Evolutionary conservation across 1,284 basidiomycete genomes (phyloP).

Genomic region (Porogramme epimiltina): DNA sequence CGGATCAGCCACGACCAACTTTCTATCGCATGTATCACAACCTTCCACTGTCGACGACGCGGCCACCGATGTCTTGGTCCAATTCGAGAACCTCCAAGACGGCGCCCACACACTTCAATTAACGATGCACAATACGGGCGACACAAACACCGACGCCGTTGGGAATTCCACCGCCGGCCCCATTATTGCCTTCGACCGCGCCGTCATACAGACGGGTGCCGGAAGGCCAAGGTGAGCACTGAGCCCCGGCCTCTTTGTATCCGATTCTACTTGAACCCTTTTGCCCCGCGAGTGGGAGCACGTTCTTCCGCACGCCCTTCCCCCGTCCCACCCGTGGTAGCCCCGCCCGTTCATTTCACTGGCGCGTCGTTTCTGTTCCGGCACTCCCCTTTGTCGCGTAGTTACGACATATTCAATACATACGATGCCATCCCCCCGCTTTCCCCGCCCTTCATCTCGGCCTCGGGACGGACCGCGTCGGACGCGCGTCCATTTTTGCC

Average conservation of each 20-base stretch:
- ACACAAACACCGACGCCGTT: conserved; percentile 3
- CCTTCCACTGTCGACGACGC: conserved; percentile 22
- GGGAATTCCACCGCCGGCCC: conserved; percentile 13
- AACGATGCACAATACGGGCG: conserved; percentile 28
- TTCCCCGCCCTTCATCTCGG: neutral
- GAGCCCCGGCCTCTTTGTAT: conserved; percentile 2
- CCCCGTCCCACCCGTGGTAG: neutral
- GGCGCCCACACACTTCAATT: conserved; percentile 31
- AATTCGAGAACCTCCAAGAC: conserved; percentile 31
- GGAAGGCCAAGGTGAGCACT: conserved; percentile 18
- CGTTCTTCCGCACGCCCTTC: neutral
- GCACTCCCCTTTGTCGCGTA: conserved; percentile 2
- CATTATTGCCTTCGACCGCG: conserved; percentile 28
- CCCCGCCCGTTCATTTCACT: no score
- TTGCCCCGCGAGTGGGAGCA: neutral
- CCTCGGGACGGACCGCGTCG: no score
- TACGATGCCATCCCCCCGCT: neutral
- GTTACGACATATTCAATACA: conserved; percentile 3
- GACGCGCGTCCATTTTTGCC: neutral
- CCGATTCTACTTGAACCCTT: neutral
- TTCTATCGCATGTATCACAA: conserved; percentile 20
- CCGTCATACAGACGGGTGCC: conserved; percentile 19
- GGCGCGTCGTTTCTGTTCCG: neutral
- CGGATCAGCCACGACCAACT: conserved; percentile 32
- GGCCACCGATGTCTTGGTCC: conserved; percentile 29